Evolutionary conservation across 1,284 basidiomycete genomes (phyloP).

Genomic region (Cryptococcus depauperatus): DNA sequence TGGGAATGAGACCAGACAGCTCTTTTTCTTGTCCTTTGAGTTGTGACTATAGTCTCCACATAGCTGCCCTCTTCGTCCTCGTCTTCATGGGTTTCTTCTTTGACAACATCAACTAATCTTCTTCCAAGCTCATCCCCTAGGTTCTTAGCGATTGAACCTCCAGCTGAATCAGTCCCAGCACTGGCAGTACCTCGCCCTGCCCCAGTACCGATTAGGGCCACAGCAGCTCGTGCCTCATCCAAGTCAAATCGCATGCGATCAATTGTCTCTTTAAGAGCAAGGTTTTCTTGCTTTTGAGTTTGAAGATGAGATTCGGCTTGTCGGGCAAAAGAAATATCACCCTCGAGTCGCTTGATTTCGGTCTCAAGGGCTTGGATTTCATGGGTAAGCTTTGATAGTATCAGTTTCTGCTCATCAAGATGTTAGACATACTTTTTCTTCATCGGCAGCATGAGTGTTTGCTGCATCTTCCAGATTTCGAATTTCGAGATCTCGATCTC

Average conservation of each 20-base stretch:
- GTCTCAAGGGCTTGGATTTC: conserved; percentile 64
- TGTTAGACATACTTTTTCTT: conserved; percentile 49
- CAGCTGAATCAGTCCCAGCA: conserved; percentile 23
- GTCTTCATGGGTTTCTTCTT: conserved; percentile 39
- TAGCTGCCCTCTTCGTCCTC: conserved; percentile 50
- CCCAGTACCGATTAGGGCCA: conserved; percentile 13
- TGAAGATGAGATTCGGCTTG: conserved; percentile 65
- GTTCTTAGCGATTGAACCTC: conserved; percentile 62
- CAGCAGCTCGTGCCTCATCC: conserved; percentile 64
- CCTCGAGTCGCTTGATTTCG: conserved; percentile 57
- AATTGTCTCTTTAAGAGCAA: conserved; percentile 84
- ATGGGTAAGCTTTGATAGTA: conserved; percentile 22
- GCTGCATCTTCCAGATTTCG: conserved; percentile 55
- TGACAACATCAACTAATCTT: conserved; percentile 48
- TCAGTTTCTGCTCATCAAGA: conserved; percentile 5
- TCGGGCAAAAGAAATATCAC: conserved; percentile 59
- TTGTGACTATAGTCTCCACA: conserved; percentile 45
- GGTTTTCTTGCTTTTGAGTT: conserved; percentile 83
- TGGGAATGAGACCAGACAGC: neutral
- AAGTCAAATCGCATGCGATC: conserved; percentile 82
- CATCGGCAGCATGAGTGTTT: conserved; percentile 51
- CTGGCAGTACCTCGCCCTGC: conserved; percentile 19
- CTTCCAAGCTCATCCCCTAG: conserved; percentile 69
- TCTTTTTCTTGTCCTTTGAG: conserved; percentile 35
- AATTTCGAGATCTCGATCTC: conserved; percentile 63